A percentile compares a stretch with the other conserved stretches of the same genome.
Conservation (phyloP, 352 stramenopile species). For the Phytopythium sindhum region DNA sequence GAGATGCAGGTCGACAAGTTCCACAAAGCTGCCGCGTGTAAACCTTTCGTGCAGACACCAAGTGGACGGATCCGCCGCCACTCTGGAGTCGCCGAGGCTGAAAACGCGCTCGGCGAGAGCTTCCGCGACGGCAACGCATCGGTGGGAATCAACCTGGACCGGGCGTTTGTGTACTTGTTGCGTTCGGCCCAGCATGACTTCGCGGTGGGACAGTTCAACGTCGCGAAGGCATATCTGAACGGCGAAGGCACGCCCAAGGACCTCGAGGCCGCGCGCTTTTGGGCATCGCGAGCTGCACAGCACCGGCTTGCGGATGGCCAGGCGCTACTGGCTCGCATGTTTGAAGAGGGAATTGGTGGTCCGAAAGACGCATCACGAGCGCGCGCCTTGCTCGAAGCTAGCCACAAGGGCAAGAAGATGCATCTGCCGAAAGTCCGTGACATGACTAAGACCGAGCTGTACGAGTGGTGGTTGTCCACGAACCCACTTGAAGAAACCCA, state of each 20-base stretch:
- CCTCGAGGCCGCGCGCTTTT: conserved; percentile 24
- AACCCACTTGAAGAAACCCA: background rate
- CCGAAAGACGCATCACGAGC: conserved; percentile 2
- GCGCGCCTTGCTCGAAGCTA: background rate
- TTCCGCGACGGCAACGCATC: conserved; percentile 26
- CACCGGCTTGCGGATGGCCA: conserved; percentile 28
- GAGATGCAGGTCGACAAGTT: conserved; percentile 30
- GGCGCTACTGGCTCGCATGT: conserved; percentile 20
- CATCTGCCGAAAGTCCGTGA: background rate
- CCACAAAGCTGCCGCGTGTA: conserved; percentile 24
- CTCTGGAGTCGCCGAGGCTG: conserved; percentile 30
- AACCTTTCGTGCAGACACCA: conserved; percentile 30
- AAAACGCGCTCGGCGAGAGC: conserved; percentile 33
- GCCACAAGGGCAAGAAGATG: background rate
- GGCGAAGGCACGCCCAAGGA: conserved; percentile 22
- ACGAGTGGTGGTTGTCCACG: background rate
- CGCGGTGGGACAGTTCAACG: conserved; percentile 29
- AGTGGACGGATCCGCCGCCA: conserved; percentile 24
- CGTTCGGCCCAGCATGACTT: conserved; percentile 33
- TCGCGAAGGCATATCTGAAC: conserved; percentile 26
- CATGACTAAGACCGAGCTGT: background rate
- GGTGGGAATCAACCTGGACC: conserved; percentile 16
- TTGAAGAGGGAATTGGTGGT: conserved; percentile 23
- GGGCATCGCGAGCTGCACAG: conserved; percentile 33
- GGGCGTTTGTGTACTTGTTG: conserved; percentile 30